These are phyloP conservation scores for Apiospora arundinis DNA, from an alignment of 2,329 filamentous ascomycete species.

Conservation along the genomic window DNA sequence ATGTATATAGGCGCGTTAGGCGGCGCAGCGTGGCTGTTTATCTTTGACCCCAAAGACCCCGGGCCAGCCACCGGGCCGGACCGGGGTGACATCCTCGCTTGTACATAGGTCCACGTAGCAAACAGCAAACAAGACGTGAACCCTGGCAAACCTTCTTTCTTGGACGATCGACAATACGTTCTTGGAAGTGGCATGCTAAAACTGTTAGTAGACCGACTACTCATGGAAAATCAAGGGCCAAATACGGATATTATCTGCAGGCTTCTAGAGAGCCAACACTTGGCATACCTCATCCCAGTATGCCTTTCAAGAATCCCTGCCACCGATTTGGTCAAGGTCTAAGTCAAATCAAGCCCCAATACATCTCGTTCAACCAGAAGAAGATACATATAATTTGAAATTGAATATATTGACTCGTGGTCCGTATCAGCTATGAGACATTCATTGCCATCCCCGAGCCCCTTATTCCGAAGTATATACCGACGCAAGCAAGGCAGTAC, in stretches of 20 bases:
- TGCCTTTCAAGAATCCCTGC: neutral
- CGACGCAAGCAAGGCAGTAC: neutral
- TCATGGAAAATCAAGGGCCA: neutral
- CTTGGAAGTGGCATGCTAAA: neutral
- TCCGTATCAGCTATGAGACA: neutral
- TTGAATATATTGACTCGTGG: constrained; percentile 1
- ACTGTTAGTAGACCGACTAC: neutral
- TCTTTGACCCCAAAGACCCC: neutral
- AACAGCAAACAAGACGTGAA: neutral
- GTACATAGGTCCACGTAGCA: neutral
- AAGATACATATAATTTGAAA: neutral
- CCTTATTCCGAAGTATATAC: neutral
- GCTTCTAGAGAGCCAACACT: neutral
- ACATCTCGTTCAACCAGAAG: neutral
- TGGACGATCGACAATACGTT: too few relatives aligned
- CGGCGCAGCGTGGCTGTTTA: neutral
- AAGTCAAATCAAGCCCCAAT: neutral
- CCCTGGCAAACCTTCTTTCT: neutral
- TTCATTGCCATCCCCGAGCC: neutral
- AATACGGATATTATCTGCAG: neutral
- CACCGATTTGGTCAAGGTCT: neutral
- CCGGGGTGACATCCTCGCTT: neutral
- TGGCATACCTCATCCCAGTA: constrained; percentile 1
- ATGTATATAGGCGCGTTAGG: too few relatives aligned
- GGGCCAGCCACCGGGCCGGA: neutral